Conservation (phyloP, 768 basidiomycete genomes). For the Pisolithus microcarpus region DNA sequence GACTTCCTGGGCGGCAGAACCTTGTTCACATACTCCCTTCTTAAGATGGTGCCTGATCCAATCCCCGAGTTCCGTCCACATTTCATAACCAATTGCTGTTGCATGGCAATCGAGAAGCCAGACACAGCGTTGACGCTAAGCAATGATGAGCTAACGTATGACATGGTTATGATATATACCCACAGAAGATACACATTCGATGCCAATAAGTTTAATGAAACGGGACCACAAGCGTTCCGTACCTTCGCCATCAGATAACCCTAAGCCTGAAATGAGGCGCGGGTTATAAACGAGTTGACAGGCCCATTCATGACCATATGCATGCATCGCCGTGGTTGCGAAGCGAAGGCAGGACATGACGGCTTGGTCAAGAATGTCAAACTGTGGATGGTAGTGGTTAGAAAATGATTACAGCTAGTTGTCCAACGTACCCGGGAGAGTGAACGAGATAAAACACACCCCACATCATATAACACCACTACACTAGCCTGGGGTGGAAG, state of each 20-base stretch:
- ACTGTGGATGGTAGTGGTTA: neutral
- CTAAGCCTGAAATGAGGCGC: neutral
- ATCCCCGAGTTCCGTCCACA: slow-evolving; percentile 23
- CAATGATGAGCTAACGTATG: neutral
- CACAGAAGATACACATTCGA: slow-evolving; percentile 28
- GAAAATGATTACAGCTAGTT: too few species aligned
- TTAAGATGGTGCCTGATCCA: slow-evolving; percentile 24
- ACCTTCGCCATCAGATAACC: slow-evolving; percentile 7
- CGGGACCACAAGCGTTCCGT: slow-evolving; percentile 25
- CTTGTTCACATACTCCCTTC: slow-evolving; percentile 13
- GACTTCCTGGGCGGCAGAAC: neutral
- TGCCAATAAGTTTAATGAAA: slow-evolving; percentile 29
- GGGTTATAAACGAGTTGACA: slow-evolving; percentile 8
- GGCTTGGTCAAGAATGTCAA: neutral
- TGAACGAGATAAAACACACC: too few species aligned
- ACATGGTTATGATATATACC: slow-evolving; percentile 3
- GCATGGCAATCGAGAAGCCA: slow-evolving; percentile 32
- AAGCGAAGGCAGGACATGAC: slow-evolving; percentile 20
- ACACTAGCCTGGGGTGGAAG: too few species aligned
- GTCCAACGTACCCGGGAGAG: too few species aligned
- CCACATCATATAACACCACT: too few species aligned
- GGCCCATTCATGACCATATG: slow-evolving; percentile 33
- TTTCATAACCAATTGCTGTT: slow-evolving; percentile 17
- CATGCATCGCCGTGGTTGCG: slow-evolving; percentile 33
- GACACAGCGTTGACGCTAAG: slow-evolving; percentile 19